Evolutionary conservation across 306 rosid species (phyloP).

Genomic region (Senna siamea): DNA sequence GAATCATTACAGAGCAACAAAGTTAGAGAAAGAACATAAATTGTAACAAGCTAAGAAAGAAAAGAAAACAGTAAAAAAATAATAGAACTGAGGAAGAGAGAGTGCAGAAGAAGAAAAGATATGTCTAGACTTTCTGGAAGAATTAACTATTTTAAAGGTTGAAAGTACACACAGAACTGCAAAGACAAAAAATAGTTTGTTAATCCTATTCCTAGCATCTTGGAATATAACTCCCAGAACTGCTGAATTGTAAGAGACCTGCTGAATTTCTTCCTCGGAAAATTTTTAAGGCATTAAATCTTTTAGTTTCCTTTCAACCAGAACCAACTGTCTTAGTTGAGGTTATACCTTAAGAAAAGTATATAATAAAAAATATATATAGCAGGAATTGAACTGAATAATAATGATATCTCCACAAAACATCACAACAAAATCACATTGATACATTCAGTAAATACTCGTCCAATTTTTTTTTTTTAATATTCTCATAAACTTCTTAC

Average conservation of each 20-base stretch:
- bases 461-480: constrained; percentile 10
- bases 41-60: constrained; percentile 19
- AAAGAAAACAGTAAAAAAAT: neutral
- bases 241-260: constrained; percentile 24
- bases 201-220: constrained; percentile 3
- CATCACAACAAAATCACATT: constrained; percentile 7
- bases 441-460: neutral
- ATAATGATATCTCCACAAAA: constrained; percentile 8
- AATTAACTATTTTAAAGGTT: constrained; percentile 24
- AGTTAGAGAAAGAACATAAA: constrained; percentile 5
- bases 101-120: constrained; percentile 8
- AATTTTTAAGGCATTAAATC: constrained; percentile 26
- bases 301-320: constrained; percentile 15
- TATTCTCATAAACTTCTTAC: constrained; percentile 18
- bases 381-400: constrained; percentile 25
- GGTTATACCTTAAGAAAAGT: neutral
- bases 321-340: neutral
- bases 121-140: constrained; percentile 13
- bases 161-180: constrained; percentile 15
- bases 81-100: constrained; percentile 5
- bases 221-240: constrained; percentile 32
- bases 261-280: constrained; percentile 28
- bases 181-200: constrained; percentile 13
- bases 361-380: neutral
- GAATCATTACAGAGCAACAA: neutral